Base-by-base conservation (phyloP, 495 filamentous ascomycete genomes). In the Clavariopsis aquatica region DNA sequence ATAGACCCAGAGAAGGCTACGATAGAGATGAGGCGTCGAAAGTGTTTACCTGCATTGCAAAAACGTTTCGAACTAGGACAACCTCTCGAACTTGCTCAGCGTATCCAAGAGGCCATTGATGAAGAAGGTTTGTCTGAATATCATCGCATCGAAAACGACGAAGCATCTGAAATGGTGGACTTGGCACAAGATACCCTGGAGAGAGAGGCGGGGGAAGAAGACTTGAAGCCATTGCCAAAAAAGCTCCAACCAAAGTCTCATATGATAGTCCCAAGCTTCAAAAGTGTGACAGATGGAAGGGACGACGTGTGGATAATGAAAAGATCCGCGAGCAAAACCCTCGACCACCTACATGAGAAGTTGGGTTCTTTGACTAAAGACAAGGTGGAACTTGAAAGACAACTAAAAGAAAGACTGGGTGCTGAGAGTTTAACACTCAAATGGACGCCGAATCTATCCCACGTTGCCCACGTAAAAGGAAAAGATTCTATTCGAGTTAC, bases 401-500 rank as follows among this genome's bases (percentile, higher is more conserved):
- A 77, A 7, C 80, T 98, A 13, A 83, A 86, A 61, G 75, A 79
- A 15, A 72, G 78, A 23, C 75, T 87, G 1, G 74, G 80, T 41
- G 58, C 66, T 10, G 56, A 71, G 19, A 72, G 53, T 51, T 77
- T 97, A 12, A 89, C 89, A 1, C 81, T 98, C 10, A 86, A 85
- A 60, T 97, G 91, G 89, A 89, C 88, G 7, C 86, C 94, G 0
- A 85, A 85, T 0, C 79, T 93, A 3, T 92, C 94, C 1, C 90
- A 98, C 72, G 87, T 94, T 62, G 94, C 89, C 74, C 92, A 97
- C 68, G 83, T 97, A 64, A 96, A 89, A 77, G 91, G 91, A 28
- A 93, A 88, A 74, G 86, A 95, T 66, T 79, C 84, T 31, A 26
- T 69, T 77, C 0, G 77, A 78, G 60, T 64, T 9, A 58, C 56